Conservation (phyloP, 441 rosid genomes). For the Euphorbia celastroides region DNA sequence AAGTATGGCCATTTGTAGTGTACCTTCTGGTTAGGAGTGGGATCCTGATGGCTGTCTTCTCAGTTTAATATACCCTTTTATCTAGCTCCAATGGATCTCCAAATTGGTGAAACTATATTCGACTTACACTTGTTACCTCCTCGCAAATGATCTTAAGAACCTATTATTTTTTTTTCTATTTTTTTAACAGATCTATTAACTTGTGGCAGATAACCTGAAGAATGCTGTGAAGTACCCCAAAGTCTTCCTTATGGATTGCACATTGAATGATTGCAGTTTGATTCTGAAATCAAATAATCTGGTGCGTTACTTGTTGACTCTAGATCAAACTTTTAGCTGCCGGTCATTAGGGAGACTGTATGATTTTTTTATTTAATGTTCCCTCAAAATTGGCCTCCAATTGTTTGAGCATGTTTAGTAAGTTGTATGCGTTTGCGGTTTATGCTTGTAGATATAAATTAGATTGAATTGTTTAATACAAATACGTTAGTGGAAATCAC, state of each 20-base stretch:
- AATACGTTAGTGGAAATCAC: not conserved
- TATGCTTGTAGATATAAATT: not conserved
- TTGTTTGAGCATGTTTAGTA: not conserved
- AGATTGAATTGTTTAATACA: not conserved
- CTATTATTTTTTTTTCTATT: not conserved
- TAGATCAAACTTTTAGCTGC: not conserved
- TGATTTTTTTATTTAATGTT: not conserved
- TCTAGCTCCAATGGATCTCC: not conserved
- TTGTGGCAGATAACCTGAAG: constrained; percentile 47
- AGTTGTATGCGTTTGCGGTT: constrained; percentile 5
- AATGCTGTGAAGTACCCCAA: constrained; percentile 45
- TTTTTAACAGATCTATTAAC: not conserved
- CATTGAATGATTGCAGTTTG: constrained; percentile 81
- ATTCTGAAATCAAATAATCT: constrained; percentile 54
- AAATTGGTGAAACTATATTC: not conserved
- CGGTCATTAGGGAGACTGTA: constrained; percentile 2
- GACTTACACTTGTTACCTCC: not conserved
- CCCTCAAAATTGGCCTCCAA: not conserved
- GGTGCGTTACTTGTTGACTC: constrained; percentile 37
- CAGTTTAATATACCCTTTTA: not conserved
- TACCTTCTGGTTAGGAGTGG: not conserved
- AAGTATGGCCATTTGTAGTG: not conserved
- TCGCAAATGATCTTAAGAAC: not conserved
- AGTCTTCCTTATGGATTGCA: constrained; percentile 87
- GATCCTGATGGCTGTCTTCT: too few relatives aligned